phyloP scores from a whole-genome alignment of 2,329 filamentous ascomycete genomes.

The Elsinoe australis region DNA sequence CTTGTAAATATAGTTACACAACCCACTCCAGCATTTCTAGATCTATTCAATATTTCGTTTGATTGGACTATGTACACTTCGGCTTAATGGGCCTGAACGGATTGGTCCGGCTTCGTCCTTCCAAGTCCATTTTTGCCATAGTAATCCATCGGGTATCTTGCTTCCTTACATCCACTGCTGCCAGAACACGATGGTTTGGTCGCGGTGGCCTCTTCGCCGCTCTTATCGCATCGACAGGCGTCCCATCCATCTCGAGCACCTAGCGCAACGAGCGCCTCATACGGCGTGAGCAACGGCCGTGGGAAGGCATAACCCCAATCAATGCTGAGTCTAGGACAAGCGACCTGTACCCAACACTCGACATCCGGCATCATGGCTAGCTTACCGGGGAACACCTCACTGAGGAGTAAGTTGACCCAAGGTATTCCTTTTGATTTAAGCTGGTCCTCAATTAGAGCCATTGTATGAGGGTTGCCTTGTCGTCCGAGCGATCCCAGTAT shows the following conservation, averaged over 20 bases:
- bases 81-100: conserved; percentile 13
- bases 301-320: conserved; percentile 98
- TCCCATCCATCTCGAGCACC: conserved; percentile 66
- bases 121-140: conserved; percentile 89
- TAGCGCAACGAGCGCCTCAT: conserved; percentile 88
- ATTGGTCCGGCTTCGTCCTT: conserved; percentile 51
- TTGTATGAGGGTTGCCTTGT: conserved; percentile 91
- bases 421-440: conserved; percentile 65
- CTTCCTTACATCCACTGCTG: conserved; percentile 25
- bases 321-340: conserved; percentile 91
- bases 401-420: conserved; percentile 77
- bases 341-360: conserved; percentile 97
- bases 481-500: conserved; percentile 88
- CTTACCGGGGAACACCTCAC: conserved; percentile 95
- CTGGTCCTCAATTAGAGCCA: conserved; percentile 74
- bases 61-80: background rate
- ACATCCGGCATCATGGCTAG: conserved; percentile 86
- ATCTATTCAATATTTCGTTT: background rate
- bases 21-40: background rate
- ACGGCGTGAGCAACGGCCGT: conserved; percentile 79
- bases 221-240: conserved; percentile 16
- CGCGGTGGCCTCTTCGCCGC: conserved; percentile 1
- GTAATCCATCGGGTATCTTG: conserved; percentile 88
- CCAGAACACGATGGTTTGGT: conserved; percentile 15
- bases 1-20: no score